Evolutionary conservation across 345 rosid genomes (phyloP).

Genomic region (Populus deltoides): DNA sequence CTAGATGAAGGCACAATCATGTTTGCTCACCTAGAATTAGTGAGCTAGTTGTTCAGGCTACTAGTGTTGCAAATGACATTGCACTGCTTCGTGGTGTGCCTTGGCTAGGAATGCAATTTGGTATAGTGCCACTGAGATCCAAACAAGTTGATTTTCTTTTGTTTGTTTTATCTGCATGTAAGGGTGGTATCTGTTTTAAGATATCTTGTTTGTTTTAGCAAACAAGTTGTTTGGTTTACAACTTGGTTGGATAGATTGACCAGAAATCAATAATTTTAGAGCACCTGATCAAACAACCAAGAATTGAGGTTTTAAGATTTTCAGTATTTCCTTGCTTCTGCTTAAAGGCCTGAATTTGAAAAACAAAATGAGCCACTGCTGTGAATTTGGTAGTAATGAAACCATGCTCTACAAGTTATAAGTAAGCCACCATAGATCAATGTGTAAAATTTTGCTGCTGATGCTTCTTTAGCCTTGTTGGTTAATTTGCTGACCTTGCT

Average conservation of each 20-base stretch:
- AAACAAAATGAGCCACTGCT: not conserved
- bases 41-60: not conserved
- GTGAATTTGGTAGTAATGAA: not conserved
- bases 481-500: not conserved
- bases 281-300: not conserved
- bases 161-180: not conserved
- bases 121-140: not conserved
- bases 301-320: not conserved
- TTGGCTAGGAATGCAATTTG: not conserved
- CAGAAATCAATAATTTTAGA: not conserved
- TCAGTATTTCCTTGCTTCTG: not conserved
- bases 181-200: not conserved
- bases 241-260: not conserved
- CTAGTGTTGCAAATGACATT: not conserved
- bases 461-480: not conserved
- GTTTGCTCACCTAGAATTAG: not conserved
- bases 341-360: not conserved
- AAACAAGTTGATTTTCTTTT: not conserved
- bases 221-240: not conserved
- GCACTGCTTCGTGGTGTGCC: not conserved
- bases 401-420: not conserved
- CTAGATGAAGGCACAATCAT: too few species aligned
- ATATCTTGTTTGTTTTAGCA: not conserved
- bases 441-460: not conserved
- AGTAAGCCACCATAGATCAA: not conserved